Percentiles rank a stretch among this genome's conserved stretches.
These are phyloP conservation scores for Arthrobotrys megalospora DNA, from an alignment of 2,329 filamentous ascomycete genomes.

Conservation along the genomic window DNA sequence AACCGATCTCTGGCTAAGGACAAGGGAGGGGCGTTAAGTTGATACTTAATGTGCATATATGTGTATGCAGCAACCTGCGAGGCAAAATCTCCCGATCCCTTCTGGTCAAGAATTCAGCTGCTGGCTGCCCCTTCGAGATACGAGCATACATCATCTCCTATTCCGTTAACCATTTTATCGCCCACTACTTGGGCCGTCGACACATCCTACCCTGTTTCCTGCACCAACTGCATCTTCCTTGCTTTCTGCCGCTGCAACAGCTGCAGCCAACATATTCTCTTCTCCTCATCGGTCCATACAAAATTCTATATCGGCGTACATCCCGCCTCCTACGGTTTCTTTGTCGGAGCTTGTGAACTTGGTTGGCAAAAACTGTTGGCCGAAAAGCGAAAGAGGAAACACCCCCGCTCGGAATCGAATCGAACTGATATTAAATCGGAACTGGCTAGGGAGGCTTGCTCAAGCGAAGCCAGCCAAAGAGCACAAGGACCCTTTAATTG, in stretches of 20 bases:
- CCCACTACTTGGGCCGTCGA: slow-evolving; percentile 11
- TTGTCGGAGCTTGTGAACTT: background rate
- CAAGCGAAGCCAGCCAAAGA: slow-evolving; percentile 32
- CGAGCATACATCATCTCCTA: slow-evolving; percentile 16
- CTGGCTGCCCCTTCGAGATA: slow-evolving; percentile 22
- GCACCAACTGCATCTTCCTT: slow-evolving; percentile 30
- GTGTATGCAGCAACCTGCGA: slow-evolving; percentile 13
- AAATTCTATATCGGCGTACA: slow-evolving; percentile 2
- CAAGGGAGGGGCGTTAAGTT: slow-evolving; percentile 12
- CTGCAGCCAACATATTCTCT: slow-evolving; percentile 22
- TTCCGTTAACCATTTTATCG: background rate
- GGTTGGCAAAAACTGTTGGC: background rate
- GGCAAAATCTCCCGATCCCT: slow-evolving; percentile 43
- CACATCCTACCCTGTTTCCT: slow-evolving; percentile 30
- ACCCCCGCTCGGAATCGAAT: slow-evolving; percentile 38
- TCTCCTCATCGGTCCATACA: slow-evolving; percentile 8
- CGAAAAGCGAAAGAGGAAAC: slow-evolving; percentile 19
- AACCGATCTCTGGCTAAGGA: slow-evolving; percentile 2
- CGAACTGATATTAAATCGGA: slow-evolving; percentile 36
- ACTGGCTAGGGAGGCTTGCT: slow-evolving; percentile 47
- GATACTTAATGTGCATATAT: slow-evolving; percentile 19
- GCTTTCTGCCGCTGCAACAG: slow-evolving; percentile 22
- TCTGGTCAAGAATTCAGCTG: slow-evolving; percentile 13
- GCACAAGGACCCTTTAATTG: slow-evolving; percentile 44
- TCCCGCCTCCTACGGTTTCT: background rate